These are phyloP conservation scores for Clarireedia paspali DNA, from an alignment of 2,329 filamentous ascomycete species.

Conservation along the genomic window DNA sequence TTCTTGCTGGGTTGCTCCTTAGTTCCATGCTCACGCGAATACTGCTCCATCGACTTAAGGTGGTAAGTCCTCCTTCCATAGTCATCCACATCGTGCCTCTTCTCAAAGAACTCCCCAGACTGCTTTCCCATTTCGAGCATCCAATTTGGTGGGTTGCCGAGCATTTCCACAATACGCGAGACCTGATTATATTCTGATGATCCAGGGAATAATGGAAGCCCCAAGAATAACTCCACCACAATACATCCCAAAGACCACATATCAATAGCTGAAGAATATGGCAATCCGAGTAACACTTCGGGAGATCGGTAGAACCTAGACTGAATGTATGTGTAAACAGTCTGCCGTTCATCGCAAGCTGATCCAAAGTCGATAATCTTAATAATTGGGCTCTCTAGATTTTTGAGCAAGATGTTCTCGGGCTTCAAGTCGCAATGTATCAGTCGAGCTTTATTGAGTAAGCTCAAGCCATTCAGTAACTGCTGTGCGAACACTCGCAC, in stretches of 20 bases:
- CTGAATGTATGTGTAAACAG: slow-evolving; percentile 98
- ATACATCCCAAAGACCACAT: slow-evolving; percentile 99
- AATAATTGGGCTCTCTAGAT: slow-evolving; percentile 97
- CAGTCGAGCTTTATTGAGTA: slow-evolving; percentile 90
- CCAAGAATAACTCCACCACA: slow-evolving; percentile 93
- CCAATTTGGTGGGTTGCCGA: slow-evolving; percentile 93
- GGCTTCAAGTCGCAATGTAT: slow-evolving; percentile 98
- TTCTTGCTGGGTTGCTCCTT: slow-evolving; percentile 99
- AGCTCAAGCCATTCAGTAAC: slow-evolving; percentile 80
- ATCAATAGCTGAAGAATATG: slow-evolving; percentile 96
- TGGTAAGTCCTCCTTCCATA: slow-evolving; percentile 86
- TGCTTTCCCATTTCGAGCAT: slow-evolving; percentile 99
- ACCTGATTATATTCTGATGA: slow-evolving; percentile 99
- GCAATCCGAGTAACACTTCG: slow-evolving; percentile 88
- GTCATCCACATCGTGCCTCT: slow-evolving; percentile 71
- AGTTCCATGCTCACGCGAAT: slow-evolving; percentile 87
- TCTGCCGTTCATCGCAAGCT: slow-evolving; percentile 95
- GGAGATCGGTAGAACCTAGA: slow-evolving; percentile 96
- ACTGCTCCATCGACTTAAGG: slow-evolving; percentile 96
- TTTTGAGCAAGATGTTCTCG: slow-evolving; percentile 95
- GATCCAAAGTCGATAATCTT: slow-evolving; percentile 99
- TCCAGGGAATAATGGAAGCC: slow-evolving; percentile 87
- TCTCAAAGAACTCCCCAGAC: slow-evolving; percentile 94
- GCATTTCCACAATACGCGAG: slow-evolving; percentile 94
- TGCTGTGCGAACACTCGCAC: slow-evolving; percentile 98